Conservation (phyloP, 148 eudicot species). For the Heliamphora exappendiculata region DNA sequence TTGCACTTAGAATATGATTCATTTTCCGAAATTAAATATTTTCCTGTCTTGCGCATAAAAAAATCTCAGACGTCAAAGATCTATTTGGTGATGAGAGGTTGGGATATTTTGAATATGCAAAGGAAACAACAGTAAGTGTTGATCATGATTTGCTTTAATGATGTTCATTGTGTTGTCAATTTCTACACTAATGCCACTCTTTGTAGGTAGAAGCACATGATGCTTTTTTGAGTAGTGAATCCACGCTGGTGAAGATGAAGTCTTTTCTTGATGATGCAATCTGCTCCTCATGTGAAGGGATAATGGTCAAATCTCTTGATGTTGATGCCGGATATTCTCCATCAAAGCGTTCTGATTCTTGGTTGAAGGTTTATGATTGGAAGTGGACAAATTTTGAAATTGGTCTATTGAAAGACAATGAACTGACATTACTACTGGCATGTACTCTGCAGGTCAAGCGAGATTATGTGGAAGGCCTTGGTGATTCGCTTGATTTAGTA, state of each 20-base stretch:
- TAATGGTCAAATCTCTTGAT: constrained; percentile 91
- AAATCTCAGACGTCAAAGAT: constrained; percentile 56
- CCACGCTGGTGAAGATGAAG: constrained; percentile 50
- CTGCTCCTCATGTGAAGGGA: constrained; percentile 87
- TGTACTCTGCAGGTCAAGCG: constrained; percentile 67
- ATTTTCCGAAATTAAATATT: neutral
- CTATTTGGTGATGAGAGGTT: constrained; percentile 53
- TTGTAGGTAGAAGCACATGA: constrained; percentile 73
- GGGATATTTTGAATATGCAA: constrained; percentile 76
- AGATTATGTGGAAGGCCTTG: constrained; percentile 84
- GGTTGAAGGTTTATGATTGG: constrained; percentile 66
- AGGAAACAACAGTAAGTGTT: constrained; percentile 61
- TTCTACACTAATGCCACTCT: constrained; percentile 8
- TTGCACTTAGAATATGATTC: neutral
- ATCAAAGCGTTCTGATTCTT: constrained; percentile 90
- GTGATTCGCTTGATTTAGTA: constrained; percentile 88
- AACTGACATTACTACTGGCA: neutral
- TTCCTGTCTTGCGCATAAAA: neutral
- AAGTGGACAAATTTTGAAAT: neutral
- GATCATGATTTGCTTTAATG: constrained; percentile 1
- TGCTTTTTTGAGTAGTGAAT: constrained; percentile 64
- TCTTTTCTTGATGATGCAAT: constrained; percentile 72
- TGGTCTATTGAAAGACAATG: neutral
- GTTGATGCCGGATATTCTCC: constrained; percentile 81
- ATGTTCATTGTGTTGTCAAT: constrained; percentile 3